phyloP scores from a whole-genome alignment of 371 early-diverging fungal species.

The Mucor piriformis region DNA sequence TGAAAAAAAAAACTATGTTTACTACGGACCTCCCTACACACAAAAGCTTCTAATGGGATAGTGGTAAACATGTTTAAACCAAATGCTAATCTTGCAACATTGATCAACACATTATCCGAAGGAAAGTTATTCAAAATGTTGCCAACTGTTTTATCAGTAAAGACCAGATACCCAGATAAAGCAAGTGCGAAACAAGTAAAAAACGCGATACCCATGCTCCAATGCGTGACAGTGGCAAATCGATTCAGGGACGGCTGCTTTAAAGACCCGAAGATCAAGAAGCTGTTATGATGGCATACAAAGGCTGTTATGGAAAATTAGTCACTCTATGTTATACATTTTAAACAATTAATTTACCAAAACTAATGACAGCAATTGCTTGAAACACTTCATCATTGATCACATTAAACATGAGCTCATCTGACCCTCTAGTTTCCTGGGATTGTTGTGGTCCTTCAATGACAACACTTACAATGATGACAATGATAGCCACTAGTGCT shows the following conservation, averaged over 20 bases:
- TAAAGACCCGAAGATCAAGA: conserved; percentile 78
- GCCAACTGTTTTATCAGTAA: conserved; percentile 69
- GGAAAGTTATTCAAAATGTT: conserved; percentile 85
- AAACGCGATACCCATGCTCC: conserved; percentile 69
- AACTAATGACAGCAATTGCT: conserved; percentile 81
- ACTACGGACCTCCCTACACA: conserved; percentile 71
- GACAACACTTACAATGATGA: conserved; percentile 71
- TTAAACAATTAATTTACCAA: conserved; percentile 52
- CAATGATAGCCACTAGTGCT: conserved; percentile 73
- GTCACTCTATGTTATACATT: not conserved
- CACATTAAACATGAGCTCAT: conserved; percentile 49
- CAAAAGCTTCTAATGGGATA: conserved; percentile 76
- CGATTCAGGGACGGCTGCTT: conserved; percentile 74
- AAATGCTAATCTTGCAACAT: conserved; percentile 78
- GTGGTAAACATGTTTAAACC: conserved; percentile 87
- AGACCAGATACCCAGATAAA: conserved; percentile 65
- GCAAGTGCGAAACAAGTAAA: conserved; percentile 70
- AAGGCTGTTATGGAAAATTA: conserved; percentile 52
- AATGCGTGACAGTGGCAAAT: conserved; percentile 73
- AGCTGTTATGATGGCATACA: conserved; percentile 86
- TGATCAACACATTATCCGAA: conserved; percentile 69
- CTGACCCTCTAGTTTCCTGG: conserved; percentile 54
- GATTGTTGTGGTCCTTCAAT: conserved; percentile 72
- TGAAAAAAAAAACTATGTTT: not conserved
- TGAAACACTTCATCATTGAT: conserved; percentile 69